Base-by-base conservation (phyloP, 345 rosid genomes). In the Syzygium aqueum region DNA sequence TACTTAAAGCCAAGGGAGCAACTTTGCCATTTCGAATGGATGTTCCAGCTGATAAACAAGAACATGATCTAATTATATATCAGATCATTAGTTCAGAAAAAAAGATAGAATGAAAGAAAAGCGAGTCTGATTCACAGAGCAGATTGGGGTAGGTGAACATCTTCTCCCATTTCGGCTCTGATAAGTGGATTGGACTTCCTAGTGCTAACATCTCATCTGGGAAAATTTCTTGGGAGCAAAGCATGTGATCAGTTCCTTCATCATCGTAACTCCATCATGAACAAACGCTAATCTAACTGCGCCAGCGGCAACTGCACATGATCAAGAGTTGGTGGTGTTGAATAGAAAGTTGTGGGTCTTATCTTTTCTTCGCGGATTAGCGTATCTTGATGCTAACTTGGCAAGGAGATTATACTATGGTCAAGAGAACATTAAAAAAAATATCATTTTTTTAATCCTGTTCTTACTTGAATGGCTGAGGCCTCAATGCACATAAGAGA, bases 381-480 rank as follows among this genome's bases (percentile, higher is more conserved):
- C 37, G 12, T 73, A 73, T 63, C 73, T 63, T 63, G 37, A 16
- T 14, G 77, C 21, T 28, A 15, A 33, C 25, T 17, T 59, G 27
- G 17, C 73, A n/a, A 61, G 73, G 37, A 61, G 33, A n/a, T n/a
- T 6, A n/a, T n/a, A n/a, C 4, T 15, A 2, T 1, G 2, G 17
- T 61, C 5, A 2, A 1, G 9, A 14, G 33, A n/a, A 61, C 19
- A n/a, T 61, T 14, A 14, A n/a, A 2, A 61, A 13, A n/a, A 9
- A 37, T n/a, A n/a, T n/a, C n/a, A n/a, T n/a, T n/a, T 19, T 0
- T 9, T 2, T 61, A 2, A 33, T 10, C 3, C 2, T 33, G 7
- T 8, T 19, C 80, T 73, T 37, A 19, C 80, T 33, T 5, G 14
- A 33, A 17, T 67, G 46, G 33, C 25, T 33, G 1, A 8, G 46